A percentile compares a stretch with the other conserved stretches of the same genome.
These are phyloP conservation scores for Lasiodiplodia theobromae DNA, from an alignment of 2,329 filamentous ascomycete genomes.

Conservation along the genomic window DNA sequence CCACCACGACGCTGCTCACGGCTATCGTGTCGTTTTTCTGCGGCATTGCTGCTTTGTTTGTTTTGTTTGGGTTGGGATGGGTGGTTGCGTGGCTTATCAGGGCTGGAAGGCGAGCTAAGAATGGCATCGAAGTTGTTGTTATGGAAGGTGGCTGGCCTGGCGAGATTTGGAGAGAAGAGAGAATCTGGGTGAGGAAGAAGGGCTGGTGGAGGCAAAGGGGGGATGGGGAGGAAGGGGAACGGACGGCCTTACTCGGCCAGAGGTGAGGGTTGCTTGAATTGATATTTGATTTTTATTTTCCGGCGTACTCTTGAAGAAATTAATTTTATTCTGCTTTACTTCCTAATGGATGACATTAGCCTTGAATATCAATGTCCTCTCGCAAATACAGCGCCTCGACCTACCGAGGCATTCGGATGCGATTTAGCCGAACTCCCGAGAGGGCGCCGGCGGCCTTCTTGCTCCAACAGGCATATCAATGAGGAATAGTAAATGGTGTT, in stretches of 20 bases:
- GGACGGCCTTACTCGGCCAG: slow-evolving; percentile 33
- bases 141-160: not conserved
- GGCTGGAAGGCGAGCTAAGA: slow-evolving; percentile 33
- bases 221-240: slow-evolving; percentile 36
- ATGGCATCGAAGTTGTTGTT: slow-evolving; percentile 32
- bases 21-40: slow-evolving; percentile 52
- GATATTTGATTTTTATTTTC: not conserved
- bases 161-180: slow-evolving; percentile 8
- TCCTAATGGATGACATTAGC: too few relatives aligned
- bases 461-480: not conserved
- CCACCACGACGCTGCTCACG: slow-evolving; percentile 54
- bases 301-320: not conserved
- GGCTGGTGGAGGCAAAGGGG: slow-evolving; percentile 37
- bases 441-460: not conserved
- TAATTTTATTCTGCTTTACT: too few relatives aligned
- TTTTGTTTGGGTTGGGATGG: slow-evolving; percentile 38
- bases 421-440: not conserved
- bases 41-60: slow-evolving; percentile 48
- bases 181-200: slow-evolving; percentile 34
- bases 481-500: not conserved
- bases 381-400: not conserved
- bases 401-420: not conserved
- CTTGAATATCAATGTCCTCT: not conserved
- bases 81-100: slow-evolving; percentile 35
- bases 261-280: not conserved